These are phyloP conservation scores for Xylaria acuta DNA, from an alignment of 495 filamentous ascomycete genomes.

Conservation along the genomic window DNA sequence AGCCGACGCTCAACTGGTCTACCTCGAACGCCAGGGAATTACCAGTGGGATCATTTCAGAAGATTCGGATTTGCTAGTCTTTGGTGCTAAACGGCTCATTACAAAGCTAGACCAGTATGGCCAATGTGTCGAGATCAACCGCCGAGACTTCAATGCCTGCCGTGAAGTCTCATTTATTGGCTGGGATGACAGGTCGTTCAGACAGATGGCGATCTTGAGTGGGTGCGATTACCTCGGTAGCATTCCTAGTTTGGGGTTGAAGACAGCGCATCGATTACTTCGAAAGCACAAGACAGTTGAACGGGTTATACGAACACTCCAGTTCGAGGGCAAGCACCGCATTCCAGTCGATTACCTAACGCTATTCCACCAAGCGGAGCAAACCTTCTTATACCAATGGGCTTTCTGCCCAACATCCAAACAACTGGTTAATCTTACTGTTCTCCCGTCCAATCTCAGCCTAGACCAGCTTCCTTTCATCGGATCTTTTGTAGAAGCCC, in stretches of 20 bases:
- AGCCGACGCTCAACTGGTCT: constrained; percentile 94
- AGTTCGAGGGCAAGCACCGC: constrained; percentile 83
- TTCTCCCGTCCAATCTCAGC: constrained; percentile 64
- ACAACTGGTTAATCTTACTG: constrained; percentile 73
- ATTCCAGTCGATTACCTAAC: constrained; percentile 81
- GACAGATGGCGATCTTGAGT: constrained; percentile 94
- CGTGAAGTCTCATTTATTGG: constrained; percentile 86
- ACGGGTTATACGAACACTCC: constrained; percentile 76
- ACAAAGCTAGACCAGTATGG: constrained; percentile 96
- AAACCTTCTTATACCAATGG: constrained; percentile 91
- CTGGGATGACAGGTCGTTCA: constrained; percentile 90
- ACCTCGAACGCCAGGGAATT: constrained; percentile 82
- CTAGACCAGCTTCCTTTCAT: constrained; percentile 77
- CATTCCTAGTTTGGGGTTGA: constrained; percentile 85
- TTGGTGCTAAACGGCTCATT: constrained; percentile 85
- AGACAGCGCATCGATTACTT: constrained; percentile 89
- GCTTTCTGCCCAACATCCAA: constrained; percentile 83
- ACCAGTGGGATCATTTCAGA: constrained; percentile 92
- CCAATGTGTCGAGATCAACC: constrained; percentile 88
- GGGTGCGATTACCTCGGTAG: constrained; percentile 95
- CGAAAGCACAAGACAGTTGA: constrained; percentile 89
- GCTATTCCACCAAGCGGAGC: constrained; percentile 81
- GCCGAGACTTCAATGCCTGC: constrained; percentile 84
- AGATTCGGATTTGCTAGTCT: constrained; percentile 95
- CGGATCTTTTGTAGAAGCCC: constrained; percentile 70